Percentiles rank a stretch among this genome's conserved stretches.
These are phyloP conservation scores for Pulicaria dysenterica DNA, from an alignment of 129 eudicot genomes.

Conservation along the genomic window DNA sequence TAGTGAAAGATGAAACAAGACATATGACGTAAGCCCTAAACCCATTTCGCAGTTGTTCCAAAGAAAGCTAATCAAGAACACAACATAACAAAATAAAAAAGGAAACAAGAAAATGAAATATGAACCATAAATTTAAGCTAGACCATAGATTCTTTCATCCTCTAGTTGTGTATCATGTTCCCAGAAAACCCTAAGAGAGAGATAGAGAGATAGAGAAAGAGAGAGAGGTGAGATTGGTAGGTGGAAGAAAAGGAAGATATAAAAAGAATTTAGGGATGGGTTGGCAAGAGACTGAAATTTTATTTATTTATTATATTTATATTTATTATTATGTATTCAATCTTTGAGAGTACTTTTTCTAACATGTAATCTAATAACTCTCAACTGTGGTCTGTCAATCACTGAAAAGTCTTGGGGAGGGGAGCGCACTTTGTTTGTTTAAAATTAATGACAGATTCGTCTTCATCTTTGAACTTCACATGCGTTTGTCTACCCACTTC, in stretches of 20 bases:
- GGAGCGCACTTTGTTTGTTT: constrained; percentile 40
- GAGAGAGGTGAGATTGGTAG: constrained; percentile 22
- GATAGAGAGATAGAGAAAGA: constrained; percentile 5
- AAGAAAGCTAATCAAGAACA: background rate
- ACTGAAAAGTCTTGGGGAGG: constrained; percentile 37
- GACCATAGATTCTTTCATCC: background rate
- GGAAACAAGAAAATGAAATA: background rate
- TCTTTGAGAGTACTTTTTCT: background rate
- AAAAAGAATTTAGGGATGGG: constrained; percentile 27
- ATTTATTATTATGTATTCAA: too few relatives aligned
- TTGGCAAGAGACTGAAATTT: constrained; percentile 17
- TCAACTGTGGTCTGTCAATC: constrained; percentile 44
- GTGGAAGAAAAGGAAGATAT: constrained; percentile 11
- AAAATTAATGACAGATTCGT: constrained; percentile 43
- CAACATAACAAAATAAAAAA: background rate
- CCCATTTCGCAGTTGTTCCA: background rate
- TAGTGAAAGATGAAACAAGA: too few relatives aligned
- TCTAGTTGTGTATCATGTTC: background rate
- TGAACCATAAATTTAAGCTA: background rate
- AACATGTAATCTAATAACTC: constrained; percentile 32
- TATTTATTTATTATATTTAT: background rate
- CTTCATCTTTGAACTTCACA: constrained; percentile 42
- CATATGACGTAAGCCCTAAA: constrained; percentile 33
- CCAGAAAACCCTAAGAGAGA: constrained; percentile 16
- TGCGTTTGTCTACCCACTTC: constrained; percentile 31